phyloP scores from a whole-genome alignment of 2,329 filamentous ascomycete genomes.

The Pseudocercospora fijiensis region DNA sequence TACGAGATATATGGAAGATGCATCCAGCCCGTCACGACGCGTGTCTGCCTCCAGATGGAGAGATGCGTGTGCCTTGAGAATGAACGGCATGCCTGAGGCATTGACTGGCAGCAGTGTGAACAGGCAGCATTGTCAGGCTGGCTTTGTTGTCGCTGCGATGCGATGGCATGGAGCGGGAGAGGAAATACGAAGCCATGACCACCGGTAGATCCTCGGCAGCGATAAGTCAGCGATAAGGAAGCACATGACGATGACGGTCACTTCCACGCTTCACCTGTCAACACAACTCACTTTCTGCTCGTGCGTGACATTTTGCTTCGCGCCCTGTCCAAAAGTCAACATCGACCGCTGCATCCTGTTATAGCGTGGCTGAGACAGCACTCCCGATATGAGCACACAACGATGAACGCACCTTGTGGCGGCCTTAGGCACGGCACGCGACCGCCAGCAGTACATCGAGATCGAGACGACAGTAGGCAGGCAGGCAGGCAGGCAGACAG shows the following conservation, averaged over 20 bases:
- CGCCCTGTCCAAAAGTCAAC: neutral
- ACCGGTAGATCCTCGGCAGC: neutral
- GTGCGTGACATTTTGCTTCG: neutral
- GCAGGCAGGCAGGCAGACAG: conserved; percentile 64
- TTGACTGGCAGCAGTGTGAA: too few species aligned
- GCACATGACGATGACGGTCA: neutral
- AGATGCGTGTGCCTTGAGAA: too few species aligned
- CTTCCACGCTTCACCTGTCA: neutral
- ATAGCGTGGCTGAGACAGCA: neutral
- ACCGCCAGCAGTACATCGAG: conserved; percentile 52
- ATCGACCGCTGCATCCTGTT: neutral
- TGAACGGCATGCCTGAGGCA: too few species aligned
- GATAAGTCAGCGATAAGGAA: conserved; percentile 3
- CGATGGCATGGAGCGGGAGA: too few species aligned
- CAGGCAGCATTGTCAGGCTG: too few species aligned
- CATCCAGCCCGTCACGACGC: too few species aligned
- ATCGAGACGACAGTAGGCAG: conserved; percentile 58
- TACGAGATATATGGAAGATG: too few species aligned
- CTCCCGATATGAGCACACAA: neutral
- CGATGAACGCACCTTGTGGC: conserved; percentile 13
- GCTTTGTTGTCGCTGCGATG: too few species aligned
- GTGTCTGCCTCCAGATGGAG: too few species aligned
- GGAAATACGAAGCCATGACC: neutral
- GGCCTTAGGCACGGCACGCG: conserved; percentile 23
- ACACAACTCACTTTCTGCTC: neutral